Conservation (phyloP, 106 monocot species). For the Allium cepa region DNA sequence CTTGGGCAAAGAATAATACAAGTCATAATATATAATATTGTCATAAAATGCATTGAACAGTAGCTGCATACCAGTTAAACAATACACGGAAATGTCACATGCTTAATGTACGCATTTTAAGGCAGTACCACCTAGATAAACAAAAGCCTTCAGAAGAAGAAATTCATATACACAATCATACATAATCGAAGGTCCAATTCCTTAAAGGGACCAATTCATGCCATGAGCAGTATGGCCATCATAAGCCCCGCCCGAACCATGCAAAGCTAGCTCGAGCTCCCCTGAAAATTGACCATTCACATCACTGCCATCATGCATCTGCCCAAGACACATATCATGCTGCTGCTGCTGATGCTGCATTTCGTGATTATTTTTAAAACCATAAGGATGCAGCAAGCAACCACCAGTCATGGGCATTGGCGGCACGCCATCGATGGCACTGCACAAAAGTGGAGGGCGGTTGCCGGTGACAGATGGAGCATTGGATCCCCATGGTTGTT, state of each 20-base stretch:
- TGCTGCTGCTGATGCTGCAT: constrained; percentile 7
- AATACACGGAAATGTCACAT: too few species aligned
- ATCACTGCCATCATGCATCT: neutral
- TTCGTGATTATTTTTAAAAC: constrained; percentile 22
- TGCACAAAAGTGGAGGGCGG: constrained; percentile 12
- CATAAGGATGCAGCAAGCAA: constrained; percentile 29
- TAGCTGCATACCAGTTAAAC: too few species aligned
- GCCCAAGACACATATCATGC: constrained; percentile 20
- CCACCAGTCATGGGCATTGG: constrained; percentile 9
- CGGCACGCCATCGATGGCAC: constrained; percentile 12
- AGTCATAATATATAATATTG: too few species aligned
- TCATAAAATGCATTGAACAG: too few species aligned
- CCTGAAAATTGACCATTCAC: constrained; percentile 44
- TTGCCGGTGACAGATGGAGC: constrained; percentile 13
- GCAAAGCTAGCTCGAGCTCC: constrained; percentile 87
- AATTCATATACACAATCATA: too few species aligned
- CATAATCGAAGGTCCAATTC: too few species aligned
- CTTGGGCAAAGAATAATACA: too few species aligned
- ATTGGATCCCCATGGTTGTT: constrained; percentile 35
- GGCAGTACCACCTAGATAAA: too few species aligned
- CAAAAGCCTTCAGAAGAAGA: too few species aligned
- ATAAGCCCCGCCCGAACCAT: constrained; percentile 19
- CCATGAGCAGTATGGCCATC: constrained; percentile 7
- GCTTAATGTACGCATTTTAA: too few species aligned
- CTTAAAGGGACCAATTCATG: constrained; percentile 61